Evolutionary conservation across 345 rosid species (phyloP), one percentile per base, ranked within the genome.

Genomic region (Salix caprea): DNA sequence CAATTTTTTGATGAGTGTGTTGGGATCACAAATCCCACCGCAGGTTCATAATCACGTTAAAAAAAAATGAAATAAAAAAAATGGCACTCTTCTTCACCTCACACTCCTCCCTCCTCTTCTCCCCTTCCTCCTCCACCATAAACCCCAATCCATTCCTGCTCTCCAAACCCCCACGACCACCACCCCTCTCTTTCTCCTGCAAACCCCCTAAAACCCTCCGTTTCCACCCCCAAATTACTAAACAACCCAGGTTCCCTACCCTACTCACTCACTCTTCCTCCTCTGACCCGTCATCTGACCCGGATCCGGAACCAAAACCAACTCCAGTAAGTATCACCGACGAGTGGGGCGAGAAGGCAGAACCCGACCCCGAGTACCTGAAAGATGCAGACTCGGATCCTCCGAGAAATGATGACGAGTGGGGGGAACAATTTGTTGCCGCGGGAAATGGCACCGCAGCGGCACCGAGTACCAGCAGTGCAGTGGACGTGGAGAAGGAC

Each of bases 301-400:
- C 62, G 14, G 71, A 48, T 34, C 66, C 80, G 24, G 70, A 65
- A 28, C 30, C 62, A 28, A 60, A 13, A 72, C 60, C 81, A 48
- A 6, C 39, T 15, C 62, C 67, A 50, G 5, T 5, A 60, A 69
- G 52, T 30, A 40, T 88, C 76, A 85, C 93, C 14, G 98, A 96
- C 78, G 96, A 93, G 81, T 93, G 98, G 98, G 96, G 97, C 0
- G 99, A 96, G 69, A 90, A 85, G 78, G 14, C 87, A 60, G 91
- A 76, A 40, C 65, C 84, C 11, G 80, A 70, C 24, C 76, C 89
- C 16, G 87, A 70, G 15, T 70, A 80, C 58, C 84, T 89, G 71
- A 87, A 75, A 75, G 71, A 83, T 66, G 50, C 89, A 28, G 97
- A 89, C 4, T 81, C 88, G 84, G 98, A 96, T 83, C 97, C 98